Base-by-base conservation (phyloP, 139 green algal genomes). In the Penium margaritaceum region DNA sequence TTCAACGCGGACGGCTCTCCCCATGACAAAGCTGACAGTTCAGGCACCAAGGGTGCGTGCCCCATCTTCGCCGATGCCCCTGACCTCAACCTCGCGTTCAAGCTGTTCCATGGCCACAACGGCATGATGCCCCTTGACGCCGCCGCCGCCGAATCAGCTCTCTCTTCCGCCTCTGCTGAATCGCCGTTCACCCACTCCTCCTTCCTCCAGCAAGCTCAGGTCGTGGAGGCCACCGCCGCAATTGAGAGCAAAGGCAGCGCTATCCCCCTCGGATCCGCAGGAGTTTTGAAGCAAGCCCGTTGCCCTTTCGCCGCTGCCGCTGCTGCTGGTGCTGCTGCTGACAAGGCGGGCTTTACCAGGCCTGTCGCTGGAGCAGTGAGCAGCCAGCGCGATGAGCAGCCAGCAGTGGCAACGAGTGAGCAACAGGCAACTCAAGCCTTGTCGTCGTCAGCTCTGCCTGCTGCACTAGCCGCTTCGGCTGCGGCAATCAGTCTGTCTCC, bases 31-130 rank as follows among this genome's bases (percentile, higher is more conserved):
- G 1, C 51, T n/a, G n/a, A n/a, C n/a, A n/a, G n/a, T n/a, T n/a
- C n/a, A n/a, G n/a, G n/a, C n/a, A n/a, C n/a, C n/a, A n/a, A n/a
- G n/a, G n/a, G n/a, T n/a, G n/a, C n/a, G n/a, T n/a, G 68, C 27
- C 68, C 71, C 19, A 78, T 78, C 46, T 78, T 78, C 24, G 71
- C 78, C 43, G 71, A 78, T 5, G 69, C 46, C 1, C 68, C 71
- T 15, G 41, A 27, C 36, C 73, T 73, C 37, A 54, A 61, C 1
- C 34, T 57, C 19, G 43, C 73, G 17, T 72, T 84, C 35, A 53
- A 38, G 7, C 63, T 81, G 34, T 79, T 79, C 39, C 72, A 79
- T 66, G 72, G 72, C 32, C 27, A 51, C 4, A 32, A 68, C 17
- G 72, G 72, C 1, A 34, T 75, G 19, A 66, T 79, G 4, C 72